Conservation (phyloP, 352 stramenopile species). For the Thraustotheca clavata region DNA sequence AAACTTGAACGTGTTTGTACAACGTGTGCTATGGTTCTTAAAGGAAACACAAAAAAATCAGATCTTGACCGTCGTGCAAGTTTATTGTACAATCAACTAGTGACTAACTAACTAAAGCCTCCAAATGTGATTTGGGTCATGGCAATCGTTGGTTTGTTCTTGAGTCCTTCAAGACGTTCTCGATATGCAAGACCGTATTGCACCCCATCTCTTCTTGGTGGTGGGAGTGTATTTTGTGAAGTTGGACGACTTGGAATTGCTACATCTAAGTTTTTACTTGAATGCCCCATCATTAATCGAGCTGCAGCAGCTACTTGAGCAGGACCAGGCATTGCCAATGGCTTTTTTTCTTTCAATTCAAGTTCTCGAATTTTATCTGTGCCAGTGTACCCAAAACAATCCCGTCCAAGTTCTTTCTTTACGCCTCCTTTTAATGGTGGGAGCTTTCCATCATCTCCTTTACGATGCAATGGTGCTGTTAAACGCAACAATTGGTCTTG, state of each 20-base stretch:
- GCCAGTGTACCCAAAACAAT: conserved; percentile 73
- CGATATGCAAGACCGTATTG: conserved; percentile 75
- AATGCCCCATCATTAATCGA: conserved; percentile 75
- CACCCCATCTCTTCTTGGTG: conserved; percentile 38
- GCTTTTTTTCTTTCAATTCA: conserved; percentile 43
- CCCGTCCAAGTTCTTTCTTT: conserved; percentile 47
- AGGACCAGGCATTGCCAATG: conserved; percentile 45
- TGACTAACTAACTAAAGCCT: conserved; percentile 29
- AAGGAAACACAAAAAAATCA: background rate
- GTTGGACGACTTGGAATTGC: conserved; percentile 48
- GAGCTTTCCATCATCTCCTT: conserved; percentile 33
- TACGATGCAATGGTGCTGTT: conserved; percentile 59
- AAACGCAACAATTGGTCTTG: conserved; percentile 78
- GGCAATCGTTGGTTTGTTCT: conserved; percentile 66
- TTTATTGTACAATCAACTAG: background rate
- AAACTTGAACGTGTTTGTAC: background rate
- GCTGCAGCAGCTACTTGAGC: conserved; percentile 71
- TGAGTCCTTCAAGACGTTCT: conserved; percentile 57
- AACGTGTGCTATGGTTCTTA: background rate
- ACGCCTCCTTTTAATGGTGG: conserved; percentile 46
- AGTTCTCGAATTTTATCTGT: conserved; percentile 69
- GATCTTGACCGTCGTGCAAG: background rate
- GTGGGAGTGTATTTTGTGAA: conserved; percentile 39
- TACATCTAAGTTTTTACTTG: conserved; percentile 69
- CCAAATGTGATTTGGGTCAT: conserved; percentile 76